phyloP scores from a whole-genome alignment of 2,329 filamentous ascomycete genomes.

The Dactylellina haptotyla region DNA sequence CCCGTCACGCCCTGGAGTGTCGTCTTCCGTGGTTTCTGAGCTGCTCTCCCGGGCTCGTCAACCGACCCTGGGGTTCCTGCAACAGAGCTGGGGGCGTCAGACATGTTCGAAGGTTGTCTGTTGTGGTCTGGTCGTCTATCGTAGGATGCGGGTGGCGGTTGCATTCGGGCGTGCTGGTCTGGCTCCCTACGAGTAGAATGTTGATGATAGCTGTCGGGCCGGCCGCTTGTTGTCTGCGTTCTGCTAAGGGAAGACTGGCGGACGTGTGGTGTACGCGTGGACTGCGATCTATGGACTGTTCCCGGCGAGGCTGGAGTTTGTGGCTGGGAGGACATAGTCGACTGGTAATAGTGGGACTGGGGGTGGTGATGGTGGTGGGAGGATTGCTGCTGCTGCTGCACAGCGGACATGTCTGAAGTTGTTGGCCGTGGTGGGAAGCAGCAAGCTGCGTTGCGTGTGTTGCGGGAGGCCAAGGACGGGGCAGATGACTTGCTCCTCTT shows the following conservation, averaged over 20 bases:
- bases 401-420: constrained; percentile 43
- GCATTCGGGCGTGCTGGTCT: constrained; percentile 42
- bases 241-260: constrained; percentile 46
- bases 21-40: constrained; percentile 70
- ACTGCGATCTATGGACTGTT: constrained; percentile 45
- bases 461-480: constrained; percentile 3
- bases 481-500: not conserved
- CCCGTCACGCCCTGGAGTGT: constrained; percentile 80
- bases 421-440: constrained; percentile 15
- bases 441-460: constrained; percentile 43
- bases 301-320: constrained; percentile 38
- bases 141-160: constrained; percentile 47
- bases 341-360: constrained; percentile 61
- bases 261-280: constrained; percentile 51
- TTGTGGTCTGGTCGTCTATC: constrained; percentile 50
- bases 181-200: constrained; percentile 44
- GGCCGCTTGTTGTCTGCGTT: constrained; percentile 33
- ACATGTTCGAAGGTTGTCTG: constrained; percentile 53
- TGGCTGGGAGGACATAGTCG: constrained; percentile 72
- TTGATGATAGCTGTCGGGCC: constrained; percentile 45
- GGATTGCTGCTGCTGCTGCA: constrained; percentile 35
- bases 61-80: constrained; percentile 59
- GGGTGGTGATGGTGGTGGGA: constrained; percentile 54
- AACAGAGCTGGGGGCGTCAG: constrained; percentile 65
- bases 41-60: constrained; percentile 56